Percentiles rank a stretch among this genome's conserved stretches.
Conservation (phyloP, 2,329 filamentous ascomycete species). For the Epichloe aotearoae region DNA sequence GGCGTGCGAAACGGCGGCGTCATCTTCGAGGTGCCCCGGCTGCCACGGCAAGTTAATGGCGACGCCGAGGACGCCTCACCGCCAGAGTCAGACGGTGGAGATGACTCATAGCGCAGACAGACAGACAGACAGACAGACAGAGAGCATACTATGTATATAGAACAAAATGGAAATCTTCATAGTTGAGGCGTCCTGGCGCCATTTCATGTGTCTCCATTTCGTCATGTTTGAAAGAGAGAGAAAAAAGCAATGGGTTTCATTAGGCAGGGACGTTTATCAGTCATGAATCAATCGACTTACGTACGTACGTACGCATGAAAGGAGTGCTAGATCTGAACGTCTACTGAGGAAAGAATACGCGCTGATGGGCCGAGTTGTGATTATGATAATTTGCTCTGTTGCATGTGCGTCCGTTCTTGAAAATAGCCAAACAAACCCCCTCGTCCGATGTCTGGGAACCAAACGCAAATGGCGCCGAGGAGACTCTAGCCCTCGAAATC, state of each 20-base stretch:
- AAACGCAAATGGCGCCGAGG: not conserved
- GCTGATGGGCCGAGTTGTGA: too few species aligned
- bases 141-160: not conserved
- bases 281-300: not conserved
- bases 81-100: conserved; percentile 10
- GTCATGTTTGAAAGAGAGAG: not conserved
- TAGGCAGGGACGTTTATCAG: too few species aligned
- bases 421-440: too few species aligned
- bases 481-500: not conserved
- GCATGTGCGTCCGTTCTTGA: not conserved
- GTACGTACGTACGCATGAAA: not conserved
- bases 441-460: too few species aligned
- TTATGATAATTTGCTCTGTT: not conserved
- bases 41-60: conserved; percentile 22
- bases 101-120: conserved; percentile 9
- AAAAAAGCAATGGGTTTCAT: not conserved
- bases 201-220: not conserved
- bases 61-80: conserved; percentile 10
- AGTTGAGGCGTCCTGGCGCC: not conserved
- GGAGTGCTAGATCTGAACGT: too few species aligned
- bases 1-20: conserved; percentile 71
- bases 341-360: too few species aligned
- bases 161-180: not conserved
- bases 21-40: conserved; percentile 65
- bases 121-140: too few species aligned